These are phyloP conservation scores for Gelatoporia subvermispora DNA, from an alignment of 768 basidiomycete genomes.

Conservation along the genomic window DNA sequence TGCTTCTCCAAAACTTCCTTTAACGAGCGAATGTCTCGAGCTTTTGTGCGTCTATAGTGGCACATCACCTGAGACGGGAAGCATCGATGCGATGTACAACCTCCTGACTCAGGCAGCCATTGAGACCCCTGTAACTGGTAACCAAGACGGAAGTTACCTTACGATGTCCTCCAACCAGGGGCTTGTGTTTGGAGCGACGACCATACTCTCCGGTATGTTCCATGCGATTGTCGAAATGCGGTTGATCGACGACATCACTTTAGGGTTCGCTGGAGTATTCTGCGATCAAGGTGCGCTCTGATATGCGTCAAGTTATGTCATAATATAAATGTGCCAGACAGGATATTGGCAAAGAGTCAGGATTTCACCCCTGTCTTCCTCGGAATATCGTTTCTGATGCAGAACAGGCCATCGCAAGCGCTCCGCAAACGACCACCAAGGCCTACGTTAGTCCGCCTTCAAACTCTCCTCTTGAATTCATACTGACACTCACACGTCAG, in stretches of 20 bases:
- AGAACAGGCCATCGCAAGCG: constrained; percentile 43
- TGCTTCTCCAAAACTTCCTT: constrained; percentile 19
- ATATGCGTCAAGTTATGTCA: background rate
- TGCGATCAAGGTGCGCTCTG: constrained; percentile 41
- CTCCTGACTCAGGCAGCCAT: constrained; percentile 41
- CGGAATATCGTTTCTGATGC: background rate
- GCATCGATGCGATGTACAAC: constrained; percentile 38
- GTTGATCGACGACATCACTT: constrained; percentile 20
- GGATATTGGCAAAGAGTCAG: constrained; percentile 53
- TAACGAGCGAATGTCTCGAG: constrained; percentile 29
- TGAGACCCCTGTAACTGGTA: constrained; percentile 44
- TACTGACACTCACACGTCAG: constrained; percentile 18
- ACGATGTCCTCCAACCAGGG: constrained; percentile 48
- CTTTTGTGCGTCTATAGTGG: constrained; percentile 9
- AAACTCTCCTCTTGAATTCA: no score
- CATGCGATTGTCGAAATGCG: constrained; percentile 4
- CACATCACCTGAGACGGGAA: constrained; percentile 28
- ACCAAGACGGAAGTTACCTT: constrained; percentile 46
- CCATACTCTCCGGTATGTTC: constrained; percentile 17
- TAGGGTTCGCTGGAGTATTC: constrained; percentile 44
- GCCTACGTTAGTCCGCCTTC: constrained; percentile 35
- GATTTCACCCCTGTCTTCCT: constrained; percentile 13
- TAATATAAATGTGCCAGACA: constrained; percentile 8
- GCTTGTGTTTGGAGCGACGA: constrained; percentile 22
- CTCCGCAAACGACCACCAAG: constrained; percentile 45